phyloP scores from a whole-genome alignment of 495 filamentous ascomycete genomes.

The Cenococcum geophilum region DNA sequence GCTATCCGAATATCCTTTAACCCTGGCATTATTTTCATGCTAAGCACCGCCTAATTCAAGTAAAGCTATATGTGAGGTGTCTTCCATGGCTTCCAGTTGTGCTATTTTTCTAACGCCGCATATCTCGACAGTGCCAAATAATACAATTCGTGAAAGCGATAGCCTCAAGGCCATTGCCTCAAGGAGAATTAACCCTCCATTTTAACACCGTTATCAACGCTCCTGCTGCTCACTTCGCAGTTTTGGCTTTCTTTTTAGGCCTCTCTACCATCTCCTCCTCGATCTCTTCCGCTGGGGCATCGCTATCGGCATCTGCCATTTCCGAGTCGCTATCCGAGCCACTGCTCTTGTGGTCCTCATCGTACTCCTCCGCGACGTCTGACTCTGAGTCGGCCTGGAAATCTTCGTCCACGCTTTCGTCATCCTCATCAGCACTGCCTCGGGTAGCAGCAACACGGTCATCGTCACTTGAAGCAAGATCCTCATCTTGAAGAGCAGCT shows the following conservation, averaged over 20 bases:
- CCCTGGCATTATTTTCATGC: too few species aligned
- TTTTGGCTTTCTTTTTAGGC: constrained; percentile 68
- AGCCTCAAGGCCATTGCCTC: too few species aligned
- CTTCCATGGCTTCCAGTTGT: neutral
- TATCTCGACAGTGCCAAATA: too few species aligned
- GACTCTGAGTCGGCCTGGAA: constrained; percentile 87
- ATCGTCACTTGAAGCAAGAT: constrained; percentile 76
- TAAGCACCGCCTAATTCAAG: too few species aligned
- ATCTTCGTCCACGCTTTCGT: constrained; percentile 91
- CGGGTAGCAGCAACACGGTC: constrained; percentile 67
- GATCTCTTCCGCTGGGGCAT: constrained; percentile 44
- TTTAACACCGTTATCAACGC: neutral
- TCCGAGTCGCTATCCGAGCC: constrained; percentile 64
- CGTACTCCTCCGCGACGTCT: constrained; percentile 94
- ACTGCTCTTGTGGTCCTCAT: constrained; percentile 81
- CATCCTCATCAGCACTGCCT: constrained; percentile 91
- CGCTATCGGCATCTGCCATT: constrained; percentile 53
- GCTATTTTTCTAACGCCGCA: neutral
- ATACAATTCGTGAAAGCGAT: too few species aligned
- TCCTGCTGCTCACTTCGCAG: constrained; percentile 7
- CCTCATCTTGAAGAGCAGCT: constrained; percentile 72
- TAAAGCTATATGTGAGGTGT: too few species aligned
- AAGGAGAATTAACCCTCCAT: too few species aligned
- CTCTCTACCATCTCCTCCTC: constrained; percentile 47
- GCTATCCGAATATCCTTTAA: neutral